These are phyloP conservation scores for Chaetomium strumarium DNA, from an alignment of 2,329 filamentous ascomycete species.

Conservation along the genomic window DNA sequence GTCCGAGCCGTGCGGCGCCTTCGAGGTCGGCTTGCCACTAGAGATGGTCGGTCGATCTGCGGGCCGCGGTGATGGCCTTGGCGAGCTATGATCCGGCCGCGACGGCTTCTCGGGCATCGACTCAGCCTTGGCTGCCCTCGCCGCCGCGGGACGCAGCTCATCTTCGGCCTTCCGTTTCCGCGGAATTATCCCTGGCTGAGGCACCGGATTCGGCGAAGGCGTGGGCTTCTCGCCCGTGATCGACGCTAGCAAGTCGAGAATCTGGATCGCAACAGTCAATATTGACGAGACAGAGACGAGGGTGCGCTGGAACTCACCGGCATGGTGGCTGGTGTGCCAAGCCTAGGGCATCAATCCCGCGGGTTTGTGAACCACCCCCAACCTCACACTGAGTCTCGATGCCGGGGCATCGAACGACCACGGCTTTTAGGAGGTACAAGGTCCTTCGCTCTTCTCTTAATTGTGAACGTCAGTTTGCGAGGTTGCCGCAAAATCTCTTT, in stretches of 20 bases:
- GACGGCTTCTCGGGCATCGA: constrained; percentile 23
- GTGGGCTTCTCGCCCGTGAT: constrained; percentile 51
- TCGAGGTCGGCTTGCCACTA: constrained; percentile 18
- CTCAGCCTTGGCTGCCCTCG: constrained; percentile 39
- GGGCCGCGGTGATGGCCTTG: constrained; percentile 27
- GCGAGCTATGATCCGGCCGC: constrained; percentile 19
- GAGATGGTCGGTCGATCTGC: constrained; percentile 14
- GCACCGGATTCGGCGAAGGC: constrained; percentile 30
- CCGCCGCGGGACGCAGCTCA: constrained; percentile 36
- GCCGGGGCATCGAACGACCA: constrained; percentile 22
- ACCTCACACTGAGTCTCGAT: constrained; percentile 21
- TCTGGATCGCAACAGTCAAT: constrained; percentile 33
- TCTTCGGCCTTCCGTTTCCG: constrained; percentile 55
- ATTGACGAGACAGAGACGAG: neutral
- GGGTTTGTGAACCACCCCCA: constrained; percentile 20
- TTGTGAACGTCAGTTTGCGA: too few relatives aligned
- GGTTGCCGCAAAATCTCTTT: too few relatives aligned
- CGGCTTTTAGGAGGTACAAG: neutral
- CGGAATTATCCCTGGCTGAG: constrained; percentile 28
- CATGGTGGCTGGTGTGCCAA: constrained; percentile 28
- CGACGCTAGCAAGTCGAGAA: constrained; percentile 54
- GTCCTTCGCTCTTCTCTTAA: neutral
- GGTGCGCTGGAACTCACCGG: constrained; percentile 29
- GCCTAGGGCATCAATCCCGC: constrained; percentile 7
- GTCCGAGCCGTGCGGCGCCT: constrained; percentile 8